These are phyloP conservation scores for Aspergillus steynii DNA, from an alignment of 495 filamentous ascomycete genomes.

Conservation along the genomic window DNA sequence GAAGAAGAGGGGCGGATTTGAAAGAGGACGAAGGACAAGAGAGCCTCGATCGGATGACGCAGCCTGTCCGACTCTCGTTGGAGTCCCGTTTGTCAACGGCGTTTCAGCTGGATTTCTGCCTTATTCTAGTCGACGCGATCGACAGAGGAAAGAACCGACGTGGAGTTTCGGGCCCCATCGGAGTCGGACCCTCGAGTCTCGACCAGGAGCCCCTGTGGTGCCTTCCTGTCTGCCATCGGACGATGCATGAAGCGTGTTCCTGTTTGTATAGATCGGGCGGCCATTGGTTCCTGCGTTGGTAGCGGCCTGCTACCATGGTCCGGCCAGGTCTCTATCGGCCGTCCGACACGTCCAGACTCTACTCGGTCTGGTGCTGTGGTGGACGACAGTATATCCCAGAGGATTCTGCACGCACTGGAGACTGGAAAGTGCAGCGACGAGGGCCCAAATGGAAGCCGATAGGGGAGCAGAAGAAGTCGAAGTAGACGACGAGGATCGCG, in stretches of 20 bases:
- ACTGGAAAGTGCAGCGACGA: too few relatives aligned
- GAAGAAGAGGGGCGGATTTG: background rate
- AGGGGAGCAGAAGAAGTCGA: background rate
- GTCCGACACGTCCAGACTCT: background rate
- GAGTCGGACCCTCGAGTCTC: background rate
- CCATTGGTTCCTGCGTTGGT: conserved; percentile 3
- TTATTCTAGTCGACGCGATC: background rate
- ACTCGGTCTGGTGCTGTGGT: background rate
- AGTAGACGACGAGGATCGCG: background rate
- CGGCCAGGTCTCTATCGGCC: too few relatives aligned
- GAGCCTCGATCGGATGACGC: conserved; percentile 23
- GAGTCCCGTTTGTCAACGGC: conserved; percentile 1
- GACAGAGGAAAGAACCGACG: background rate
- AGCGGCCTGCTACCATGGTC: conserved; percentile 5
- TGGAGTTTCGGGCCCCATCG: conserved; percentile 6
- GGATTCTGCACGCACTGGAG: too few relatives aligned
- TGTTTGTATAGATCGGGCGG: background rate
- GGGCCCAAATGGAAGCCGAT: background rate
- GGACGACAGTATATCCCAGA: too few relatives aligned
- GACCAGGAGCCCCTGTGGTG: background rate
- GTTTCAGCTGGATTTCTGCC: conserved; percentile 26
- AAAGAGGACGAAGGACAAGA: conserved; percentile 10
- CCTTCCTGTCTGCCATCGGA: background rate
- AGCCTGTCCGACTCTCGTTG: conserved; percentile 13
- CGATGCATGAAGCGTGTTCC: background rate